Base-by-base conservation (phyloP, 2,329 filamentous ascomycete genomes). In the Trichoderma oligosporum region DNA sequence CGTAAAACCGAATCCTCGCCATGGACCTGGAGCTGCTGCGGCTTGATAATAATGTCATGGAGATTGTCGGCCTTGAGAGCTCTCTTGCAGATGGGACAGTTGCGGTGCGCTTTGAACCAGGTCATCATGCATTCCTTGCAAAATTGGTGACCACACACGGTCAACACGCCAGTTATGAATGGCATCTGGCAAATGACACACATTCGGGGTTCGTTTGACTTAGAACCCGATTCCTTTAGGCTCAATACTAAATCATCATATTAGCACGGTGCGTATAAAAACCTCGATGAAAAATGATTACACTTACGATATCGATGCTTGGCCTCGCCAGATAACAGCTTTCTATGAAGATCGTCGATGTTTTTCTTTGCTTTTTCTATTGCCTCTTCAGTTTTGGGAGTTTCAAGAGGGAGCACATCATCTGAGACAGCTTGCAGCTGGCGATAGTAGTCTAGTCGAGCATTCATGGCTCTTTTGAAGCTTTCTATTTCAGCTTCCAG, bases 361-460 rank as follows among this genome's bases (percentile, higher is more conserved):
- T 61, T 61, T 59, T 67, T 67, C 29, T 61, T 59, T 52, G 74
- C 64, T 47, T 60, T 67, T 16, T 62, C 56, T 22, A 83, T 73
- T 6, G 64, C 65, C 9, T 74, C 69, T 41, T 88, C 80, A 9
- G 86, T 75, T 2, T 76, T 76, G 11, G 82, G 65, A 9, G 87
- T 85, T 57, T 91, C 86, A 56, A 88, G 89, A 1, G 88, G 86
- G 4, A 83, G 81, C 0, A 97, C 90, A 16, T 84, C 89, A 67
- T 97, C 93, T 0, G 92, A 97, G n/a, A 97, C 85, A 24, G 84
- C 82, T 68, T 97, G 94, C 9, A 97, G 78, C 66, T 97, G 91
- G 4, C 87, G 85, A 68, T 97, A 97, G 68, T 91, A 97, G 57
- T 94, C 91, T 0, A 97, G 74, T 12, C 94, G 86, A 35, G 85